These are phyloP conservation scores for Boletus sp. DNA, from an alignment of 1,284 basidiomycete species.

Conservation along the genomic window DNA sequence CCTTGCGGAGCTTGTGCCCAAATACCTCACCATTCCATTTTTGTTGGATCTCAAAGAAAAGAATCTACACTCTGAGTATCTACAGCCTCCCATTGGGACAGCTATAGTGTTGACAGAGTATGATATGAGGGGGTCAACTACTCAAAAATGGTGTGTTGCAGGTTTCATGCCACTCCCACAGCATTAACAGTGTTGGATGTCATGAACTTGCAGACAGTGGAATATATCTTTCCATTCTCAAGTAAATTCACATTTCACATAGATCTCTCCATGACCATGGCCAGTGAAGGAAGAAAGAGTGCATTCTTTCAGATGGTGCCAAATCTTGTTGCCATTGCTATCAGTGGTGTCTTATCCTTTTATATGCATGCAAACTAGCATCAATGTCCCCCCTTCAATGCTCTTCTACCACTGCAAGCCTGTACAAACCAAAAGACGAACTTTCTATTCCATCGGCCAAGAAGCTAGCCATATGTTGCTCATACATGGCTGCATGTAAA, in stretches of 20 bases:
- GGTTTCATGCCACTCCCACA: background rate
- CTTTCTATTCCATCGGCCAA: conserved; percentile 49
- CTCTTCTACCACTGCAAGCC: conserved; percentile 26
- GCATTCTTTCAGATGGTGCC: conserved; percentile 62
- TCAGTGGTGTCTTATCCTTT: conserved; percentile 1
- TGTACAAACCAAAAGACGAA: conserved; percentile 54
- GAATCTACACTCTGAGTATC: conserved; percentile 71
- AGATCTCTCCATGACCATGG: conserved; percentile 67
- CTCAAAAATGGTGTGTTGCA: conserved; percentile 55
- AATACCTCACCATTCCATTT: conserved; percentile 53
- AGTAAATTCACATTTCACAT: conserved; percentile 77
- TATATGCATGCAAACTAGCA: conserved; percentile 49
- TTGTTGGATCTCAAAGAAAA: conserved; percentile 65
- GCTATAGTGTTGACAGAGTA: conserved; percentile 68
- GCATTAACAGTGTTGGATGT: conserved; percentile 41
- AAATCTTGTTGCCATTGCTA: background rate
- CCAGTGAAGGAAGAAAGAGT: conserved; percentile 69
- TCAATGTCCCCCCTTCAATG: conserved; percentile 52
- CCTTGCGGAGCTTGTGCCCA: conserved; percentile 60
- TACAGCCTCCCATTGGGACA: conserved; percentile 73
- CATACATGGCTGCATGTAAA: conserved; percentile 58
- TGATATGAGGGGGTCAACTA: conserved; percentile 69
- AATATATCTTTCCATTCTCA: conserved; percentile 78
- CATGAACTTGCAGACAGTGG: conserved; percentile 70
- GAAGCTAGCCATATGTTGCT: conserved; percentile 56